A percentile compares a stretch with the other conserved stretches of the same genome.
These are phyloP conservation scores for Suillus discolor DNA, from an alignment of 768 basidiomycete species.

Conservation along the genomic window DNA sequence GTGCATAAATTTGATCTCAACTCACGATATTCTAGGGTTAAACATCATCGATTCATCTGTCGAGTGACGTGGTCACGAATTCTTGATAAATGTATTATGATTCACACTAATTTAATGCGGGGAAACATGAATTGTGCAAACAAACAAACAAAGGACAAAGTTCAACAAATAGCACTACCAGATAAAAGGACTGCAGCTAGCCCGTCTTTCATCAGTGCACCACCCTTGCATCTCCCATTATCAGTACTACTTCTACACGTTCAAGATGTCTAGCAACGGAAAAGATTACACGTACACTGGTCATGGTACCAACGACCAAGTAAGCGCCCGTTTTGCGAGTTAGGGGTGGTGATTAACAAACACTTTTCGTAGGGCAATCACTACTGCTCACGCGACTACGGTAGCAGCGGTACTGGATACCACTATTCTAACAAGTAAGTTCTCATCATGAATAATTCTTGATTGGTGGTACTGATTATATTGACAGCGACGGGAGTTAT, in stretches of 20 bases:
- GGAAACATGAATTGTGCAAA: not conserved
- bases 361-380: conserved; percentile 53
- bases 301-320: conserved; percentile 55
- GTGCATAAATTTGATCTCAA: not conserved
- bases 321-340: conserved; percentile 21
- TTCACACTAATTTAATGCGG: too few species aligned
- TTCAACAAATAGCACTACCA: not conserved
- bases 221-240: not conserved
- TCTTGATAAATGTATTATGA: not conserved
- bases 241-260: not conserved
- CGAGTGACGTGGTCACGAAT: not conserved
- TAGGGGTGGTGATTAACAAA: not conserved
- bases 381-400: conserved; percentile 56
- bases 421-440: conserved; percentile 64
- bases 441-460: not conserved
- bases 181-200: not conserved
- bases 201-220: not conserved
- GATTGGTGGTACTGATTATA: not conserved
- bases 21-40: not conserved
- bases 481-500: conserved; percentile 53
- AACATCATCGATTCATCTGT: not conserved
- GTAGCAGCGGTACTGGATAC: conserved; percentile 46
- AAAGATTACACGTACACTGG: conserved; percentile 45
- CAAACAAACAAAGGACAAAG: not conserved
- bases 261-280: conserved; percentile 8